A percentile compares a stretch with the other conserved stretches of the same genome.
These are phyloP conservation scores for Hypomontagnella submonticulosa DNA, from an alignment of 495 filamentous ascomycete genomes.

Conservation along the genomic window DNA sequence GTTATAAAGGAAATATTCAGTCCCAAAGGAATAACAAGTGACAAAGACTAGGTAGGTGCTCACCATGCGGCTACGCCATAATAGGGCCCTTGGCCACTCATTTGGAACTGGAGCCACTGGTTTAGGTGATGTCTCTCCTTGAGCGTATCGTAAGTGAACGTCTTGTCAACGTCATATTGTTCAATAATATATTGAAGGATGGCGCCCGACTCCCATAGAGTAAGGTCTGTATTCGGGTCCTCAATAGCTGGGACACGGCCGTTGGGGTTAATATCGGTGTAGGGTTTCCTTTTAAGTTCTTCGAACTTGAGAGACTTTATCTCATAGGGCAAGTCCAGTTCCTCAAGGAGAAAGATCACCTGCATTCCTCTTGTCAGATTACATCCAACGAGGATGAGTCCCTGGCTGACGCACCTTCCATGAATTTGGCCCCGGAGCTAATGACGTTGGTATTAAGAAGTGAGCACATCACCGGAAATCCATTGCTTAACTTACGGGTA, in stretches of 20 bases:
- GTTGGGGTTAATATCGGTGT: conserved; percentile 51
- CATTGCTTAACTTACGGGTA: too few species aligned
- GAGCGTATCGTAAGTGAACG: conserved; percentile 62
- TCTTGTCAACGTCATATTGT: conserved; percentile 69
- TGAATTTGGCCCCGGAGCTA: conserved; percentile 55
- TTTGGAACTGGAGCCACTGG: conserved; percentile 69
- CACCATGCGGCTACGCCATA: too few species aligned
- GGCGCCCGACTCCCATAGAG: conserved; percentile 66
- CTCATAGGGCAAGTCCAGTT: conserved; percentile 67
- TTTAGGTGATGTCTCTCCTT: conserved; percentile 55
- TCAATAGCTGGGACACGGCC: conserved; percentile 54
- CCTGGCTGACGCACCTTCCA: conserved; percentile 61
- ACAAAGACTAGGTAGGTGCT: too few species aligned
- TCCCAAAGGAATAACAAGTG: too few species aligned
- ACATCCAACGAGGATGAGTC: too few species aligned
- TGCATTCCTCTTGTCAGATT: too few species aligned
- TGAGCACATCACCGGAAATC: too few species aligned
- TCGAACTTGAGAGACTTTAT: conserved; percentile 48
- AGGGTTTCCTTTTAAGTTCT: conserved; percentile 65
- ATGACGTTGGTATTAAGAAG: too few species aligned
- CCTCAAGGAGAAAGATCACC: conserved; percentile 62
- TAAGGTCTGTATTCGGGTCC: conserved; percentile 56
- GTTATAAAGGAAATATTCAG: too few species aligned
- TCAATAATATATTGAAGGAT: conserved; percentile 74
- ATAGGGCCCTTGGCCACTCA: conserved; percentile 71